Conservation (phyloP, 2,329 filamentous ascomycete genomes). For the Penicillium sp. region DNA sequence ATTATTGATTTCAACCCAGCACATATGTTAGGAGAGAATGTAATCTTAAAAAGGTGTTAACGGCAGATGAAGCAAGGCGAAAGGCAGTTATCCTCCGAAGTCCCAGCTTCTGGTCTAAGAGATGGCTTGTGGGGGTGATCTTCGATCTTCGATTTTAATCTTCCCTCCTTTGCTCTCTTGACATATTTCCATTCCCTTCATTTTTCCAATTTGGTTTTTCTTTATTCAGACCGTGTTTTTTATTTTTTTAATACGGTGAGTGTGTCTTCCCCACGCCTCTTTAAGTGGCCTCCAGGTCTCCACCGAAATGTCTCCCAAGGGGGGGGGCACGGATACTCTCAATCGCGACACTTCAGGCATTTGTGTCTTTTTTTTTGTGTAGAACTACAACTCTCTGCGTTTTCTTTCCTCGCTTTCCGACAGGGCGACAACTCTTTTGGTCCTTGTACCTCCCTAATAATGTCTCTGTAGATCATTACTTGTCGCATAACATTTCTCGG, state of each 20-base stretch:
- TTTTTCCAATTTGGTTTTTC: background rate
- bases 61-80: slow-evolving; percentile 2
- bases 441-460: slow-evolving; percentile 13
- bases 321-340: slow-evolving; percentile 23
- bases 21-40: background rate
- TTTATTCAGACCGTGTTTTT: background rate
- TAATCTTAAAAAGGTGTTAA: background rate
- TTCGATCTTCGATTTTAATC: slow-evolving; percentile 8
- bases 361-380: slow-evolving; percentile 5
- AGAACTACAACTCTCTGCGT: slow-evolving; percentile 7
- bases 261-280: slow-evolving; percentile 32
- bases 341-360: slow-evolving; percentile 13
- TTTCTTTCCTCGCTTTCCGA: slow-evolving; percentile 9
- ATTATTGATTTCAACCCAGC: background rate
- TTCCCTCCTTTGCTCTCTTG: slow-evolving; percentile 2
- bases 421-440: background rate
- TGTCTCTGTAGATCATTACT: slow-evolving; percentile 19
- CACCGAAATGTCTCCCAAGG: slow-evolving; percentile 31
- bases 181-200: background rate
- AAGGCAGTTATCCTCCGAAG: slow-evolving; percentile 8
- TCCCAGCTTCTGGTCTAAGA: background rate
- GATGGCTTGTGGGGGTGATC: slow-evolving; percentile 3
- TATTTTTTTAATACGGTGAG: slow-evolving; percentile 19
- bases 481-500: slow-evolving; percentile 18
- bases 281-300: slow-evolving; percentile 28